Percentiles rank a stretch among this genome's conserved stretches.
phyloP scores from a whole-genome alignment of 495 filamentous ascomycete genomes.

The Umbilicaria muhlenbergii region DNA sequence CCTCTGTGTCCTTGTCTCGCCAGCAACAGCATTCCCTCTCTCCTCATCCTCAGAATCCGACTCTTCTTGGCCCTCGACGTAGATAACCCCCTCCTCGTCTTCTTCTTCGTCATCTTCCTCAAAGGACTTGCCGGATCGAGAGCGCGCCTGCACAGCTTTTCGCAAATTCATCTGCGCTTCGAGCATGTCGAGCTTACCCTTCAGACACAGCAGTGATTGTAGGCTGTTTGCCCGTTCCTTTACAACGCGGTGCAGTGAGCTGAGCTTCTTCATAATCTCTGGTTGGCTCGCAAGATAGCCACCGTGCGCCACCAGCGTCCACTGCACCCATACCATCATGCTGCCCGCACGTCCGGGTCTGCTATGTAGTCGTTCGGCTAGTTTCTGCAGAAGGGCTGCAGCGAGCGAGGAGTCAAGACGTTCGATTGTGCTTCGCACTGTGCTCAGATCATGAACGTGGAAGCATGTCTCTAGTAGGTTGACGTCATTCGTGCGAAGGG shows the following conservation, averaged over 20 bases:
- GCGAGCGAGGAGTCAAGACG: slow-evolving; percentile 75
- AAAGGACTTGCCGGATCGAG: slow-evolving; percentile 22
- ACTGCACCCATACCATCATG: slow-evolving; percentile 93
- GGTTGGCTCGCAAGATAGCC: slow-evolving; percentile 76
- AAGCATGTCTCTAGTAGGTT: slow-evolving; percentile 85
- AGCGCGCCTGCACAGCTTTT: slow-evolving; percentile 35
- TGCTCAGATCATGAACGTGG: slow-evolving; percentile 52
- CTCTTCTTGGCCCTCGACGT: slow-evolving; percentile 62
- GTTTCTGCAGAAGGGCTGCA: slow-evolving; percentile 56
- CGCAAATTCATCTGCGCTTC: slow-evolving; percentile 73
- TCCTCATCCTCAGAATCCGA: slow-evolving; percentile 29
- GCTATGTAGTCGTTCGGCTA: slow-evolving; percentile 75
- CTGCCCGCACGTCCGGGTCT: slow-evolving; percentile 77
- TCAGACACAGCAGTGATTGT: slow-evolving; percentile 69
- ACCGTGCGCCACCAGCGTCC: slow-evolving; percentile 88
- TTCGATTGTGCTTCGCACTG: slow-evolving; percentile 75
- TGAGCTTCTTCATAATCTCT: slow-evolving; percentile 58
- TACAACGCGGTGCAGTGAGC: slow-evolving; percentile 65
- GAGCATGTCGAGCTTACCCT: slow-evolving; percentile 85
- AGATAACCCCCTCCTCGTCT: slow-evolving; percentile 65
- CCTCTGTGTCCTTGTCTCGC: slow-evolving; percentile 8
- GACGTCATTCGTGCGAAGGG: slow-evolving; percentile 78
- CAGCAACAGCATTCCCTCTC: slow-evolving; percentile 18
- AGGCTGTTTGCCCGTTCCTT: slow-evolving; percentile 71
- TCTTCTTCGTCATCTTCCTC: slow-evolving; percentile 40